Percentiles rank a stretch among this genome's conserved stretches.
These are phyloP conservation scores for Penicillium fimorum DNA, from an alignment of 495 filamentous ascomycete species.

Conservation along the genomic window DNA sequence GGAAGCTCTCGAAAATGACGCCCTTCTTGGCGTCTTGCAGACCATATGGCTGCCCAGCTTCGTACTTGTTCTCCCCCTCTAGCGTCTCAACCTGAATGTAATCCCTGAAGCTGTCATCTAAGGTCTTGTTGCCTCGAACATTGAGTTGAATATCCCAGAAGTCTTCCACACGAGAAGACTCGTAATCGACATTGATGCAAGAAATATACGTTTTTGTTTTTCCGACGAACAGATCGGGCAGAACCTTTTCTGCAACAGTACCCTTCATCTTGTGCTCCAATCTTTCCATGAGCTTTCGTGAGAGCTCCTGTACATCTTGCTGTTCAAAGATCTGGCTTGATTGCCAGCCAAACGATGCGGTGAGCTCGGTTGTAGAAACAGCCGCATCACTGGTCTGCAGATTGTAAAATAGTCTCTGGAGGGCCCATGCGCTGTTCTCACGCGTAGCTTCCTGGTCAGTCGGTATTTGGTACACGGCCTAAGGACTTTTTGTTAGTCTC, in stretches of 20 bases:
- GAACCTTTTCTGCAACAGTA: conserved; percentile 86
- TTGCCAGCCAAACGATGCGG: conserved; percentile 96
- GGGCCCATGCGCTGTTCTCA: conserved; percentile 85
- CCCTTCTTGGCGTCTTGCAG: conserved; percentile 97
- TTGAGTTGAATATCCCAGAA: conserved; percentile 99
- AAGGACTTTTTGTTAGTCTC: conserved; percentile 8
- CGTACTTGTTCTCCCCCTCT: conserved; percentile 98
- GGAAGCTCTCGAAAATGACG: conserved; percentile 94
- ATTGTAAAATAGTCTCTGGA: conserved; percentile 92
- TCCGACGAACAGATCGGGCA: conserved; percentile 88
- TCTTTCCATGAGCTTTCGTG: conserved; percentile 92
- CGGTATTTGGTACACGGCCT: conserved; percentile 96
- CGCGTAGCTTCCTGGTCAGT: conserved; percentile 78
- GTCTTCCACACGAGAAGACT: conserved; percentile 90
- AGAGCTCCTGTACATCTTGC: conserved; percentile 97
- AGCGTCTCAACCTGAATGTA: conserved; percentile 95
- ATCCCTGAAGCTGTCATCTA: conserved; percentile 93
- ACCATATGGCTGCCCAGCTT: conserved; percentile 80
- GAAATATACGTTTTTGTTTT: conserved; percentile 98
- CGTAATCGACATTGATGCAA: conserved; percentile 97
- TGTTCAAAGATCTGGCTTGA: conserved; percentile 97
- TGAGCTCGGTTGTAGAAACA: conserved; percentile 89
- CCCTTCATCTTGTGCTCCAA: conserved; percentile 98
- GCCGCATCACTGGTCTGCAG: conserved; percentile 79
- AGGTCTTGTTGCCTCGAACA: conserved; percentile 85